Base-by-base conservation (phyloP, 2,329 filamentous ascomycete species). In the Cadophora luteo-olivacea region DNA sequence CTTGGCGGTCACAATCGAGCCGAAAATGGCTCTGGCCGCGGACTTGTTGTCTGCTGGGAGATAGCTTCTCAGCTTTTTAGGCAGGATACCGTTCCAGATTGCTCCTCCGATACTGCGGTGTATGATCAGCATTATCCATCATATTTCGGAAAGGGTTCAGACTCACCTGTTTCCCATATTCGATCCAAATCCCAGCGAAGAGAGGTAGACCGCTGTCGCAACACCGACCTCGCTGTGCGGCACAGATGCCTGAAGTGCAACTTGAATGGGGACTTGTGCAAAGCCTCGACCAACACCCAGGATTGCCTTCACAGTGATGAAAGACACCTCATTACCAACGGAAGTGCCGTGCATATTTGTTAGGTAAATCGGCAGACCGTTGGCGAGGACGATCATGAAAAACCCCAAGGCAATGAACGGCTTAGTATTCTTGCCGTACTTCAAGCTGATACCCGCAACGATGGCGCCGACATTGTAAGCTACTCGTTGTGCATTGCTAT, bases 1-100 rank as follows among this genome's bases (percentile, higher is more conserved):
- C 36, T 60, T 60, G n/a, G 55, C 55, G 5, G 55, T 60, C n/a
- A 60, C 55, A 19, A 60, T 60, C 3, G 36, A 60, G 19, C 55
- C 55, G n/a, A 60, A 25, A 9, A 60, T 60, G 9, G 55, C 33
- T 36, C 12, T n/a, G 4, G 55, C n/a, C 11, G 36, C 55, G 6
- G 55, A n/a, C 11, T 60, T 41, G 11, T 36, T 25, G 1, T 38
- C 22, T 7, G 19, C 36, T 14, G 33, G 33, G n/a, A 60, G 55
- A 29, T 60, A 60, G 14, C 41, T 4, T 24, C n/a, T 58, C 32
- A 58, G 19, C 9, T 58, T 58, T 1, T n/a, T 36, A 11, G 54
- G 54, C 8, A 58, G 54, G 8, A 58, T 58, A 6, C 54, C 33
- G 19, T 58, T 58, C 54, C 54, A 58, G 11, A 58, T 58, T 58